Conservation (phyloP, 441 rosid genomes). For the Pelargonium australe region DNA sequence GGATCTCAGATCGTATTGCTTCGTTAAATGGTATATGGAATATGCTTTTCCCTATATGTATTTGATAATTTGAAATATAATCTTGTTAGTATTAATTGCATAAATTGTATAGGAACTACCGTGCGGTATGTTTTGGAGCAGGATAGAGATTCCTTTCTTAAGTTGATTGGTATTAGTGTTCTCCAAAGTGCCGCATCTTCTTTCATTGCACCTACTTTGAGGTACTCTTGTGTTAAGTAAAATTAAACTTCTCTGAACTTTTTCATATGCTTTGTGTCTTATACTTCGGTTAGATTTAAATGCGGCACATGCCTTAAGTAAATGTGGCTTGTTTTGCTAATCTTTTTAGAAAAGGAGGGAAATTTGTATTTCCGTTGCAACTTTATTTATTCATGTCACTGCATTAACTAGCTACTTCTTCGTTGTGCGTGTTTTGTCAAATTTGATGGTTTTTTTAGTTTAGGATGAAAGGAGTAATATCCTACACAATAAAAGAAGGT, state of each 20-base stretch:
- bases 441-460: slow-evolving; percentile 6
- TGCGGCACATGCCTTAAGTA: neutral
- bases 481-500: slow-evolving; percentile 1
- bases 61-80: slow-evolving; percentile 17
- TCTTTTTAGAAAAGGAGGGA: neutral
- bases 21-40: slow-evolving; percentile 72
- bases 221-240: slow-evolving; percentile 32
- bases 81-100: slow-evolving; percentile 15
- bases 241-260: neutral
- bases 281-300: neutral
- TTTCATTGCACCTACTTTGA: slow-evolving; percentile 86
- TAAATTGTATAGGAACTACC: slow-evolving; percentile 65
- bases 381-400: neutral
- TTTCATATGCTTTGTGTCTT: neutral
- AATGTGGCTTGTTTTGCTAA: neutral
- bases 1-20: slow-evolving; percentile 95
- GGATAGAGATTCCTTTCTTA: slow-evolving; percentile 75
- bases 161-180: slow-evolving; percentile 80
- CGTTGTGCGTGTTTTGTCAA: neutral
- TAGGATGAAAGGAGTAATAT: slow-evolving; percentile 1
- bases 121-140: slow-evolving; percentile 96
- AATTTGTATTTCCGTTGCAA: neutral
- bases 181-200: slow-evolving; percentile 96
- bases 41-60: slow-evolving; percentile 1
- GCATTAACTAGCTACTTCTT: neutral